A percentile compares a stretch with the other conserved stretches of the same genome.
These are phyloP conservation scores for Nitzschia inconspicua DNA, from an alignment of 108 stramenopile species.

Conservation along the genomic window DNA sequence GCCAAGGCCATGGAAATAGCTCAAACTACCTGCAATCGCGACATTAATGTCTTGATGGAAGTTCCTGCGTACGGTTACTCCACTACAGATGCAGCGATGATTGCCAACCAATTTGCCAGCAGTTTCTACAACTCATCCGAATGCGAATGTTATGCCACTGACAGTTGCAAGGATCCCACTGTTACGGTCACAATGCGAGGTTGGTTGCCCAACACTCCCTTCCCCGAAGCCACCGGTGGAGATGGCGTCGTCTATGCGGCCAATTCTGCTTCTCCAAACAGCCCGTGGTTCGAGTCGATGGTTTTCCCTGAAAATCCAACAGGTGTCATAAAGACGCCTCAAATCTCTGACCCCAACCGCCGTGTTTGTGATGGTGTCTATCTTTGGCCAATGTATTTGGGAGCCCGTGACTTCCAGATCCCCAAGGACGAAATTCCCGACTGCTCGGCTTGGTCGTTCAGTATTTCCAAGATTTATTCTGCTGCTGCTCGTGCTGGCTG, in stretches of 20 bases:
- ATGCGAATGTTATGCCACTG: conserved; percentile 15
- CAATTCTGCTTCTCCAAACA: conserved; percentile 3
- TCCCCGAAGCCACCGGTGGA: conserved; percentile 17
- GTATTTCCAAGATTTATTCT: conserved; percentile 23
- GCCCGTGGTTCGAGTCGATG: conserved; percentile 30
- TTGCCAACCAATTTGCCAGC: conserved; percentile 3
- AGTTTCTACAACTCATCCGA: conserved; percentile 18
- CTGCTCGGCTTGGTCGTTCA: conserved; percentile 17
- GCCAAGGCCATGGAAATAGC: conserved; percentile 32
- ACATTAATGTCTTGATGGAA: conserved; percentile 22
- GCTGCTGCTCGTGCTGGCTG: conserved; percentile 25
- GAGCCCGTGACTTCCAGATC: conserved; percentile 4
- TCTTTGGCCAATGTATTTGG: conserved; percentile 29
- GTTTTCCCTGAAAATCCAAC: conserved; percentile 32
- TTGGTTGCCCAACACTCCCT: conserved; percentile 13
- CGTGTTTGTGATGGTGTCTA: conserved; percentile 34
- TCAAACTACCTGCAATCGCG: conserved; percentile 28
- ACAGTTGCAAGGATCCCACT: conserved; percentile 9
- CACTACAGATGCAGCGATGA: neutral
- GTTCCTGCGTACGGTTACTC: conserved; percentile 28
- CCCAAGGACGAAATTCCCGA: conserved; percentile 19
- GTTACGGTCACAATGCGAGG: conserved; percentile 12
- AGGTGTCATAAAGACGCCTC: conserved; percentile 22
- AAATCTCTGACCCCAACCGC: conserved; percentile 16
- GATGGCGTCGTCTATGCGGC: conserved; percentile 17